These are phyloP conservation scores for Solanum appendiculatum DNA, from an alignment of 257 asterid species.

Conservation along the genomic window DNA sequence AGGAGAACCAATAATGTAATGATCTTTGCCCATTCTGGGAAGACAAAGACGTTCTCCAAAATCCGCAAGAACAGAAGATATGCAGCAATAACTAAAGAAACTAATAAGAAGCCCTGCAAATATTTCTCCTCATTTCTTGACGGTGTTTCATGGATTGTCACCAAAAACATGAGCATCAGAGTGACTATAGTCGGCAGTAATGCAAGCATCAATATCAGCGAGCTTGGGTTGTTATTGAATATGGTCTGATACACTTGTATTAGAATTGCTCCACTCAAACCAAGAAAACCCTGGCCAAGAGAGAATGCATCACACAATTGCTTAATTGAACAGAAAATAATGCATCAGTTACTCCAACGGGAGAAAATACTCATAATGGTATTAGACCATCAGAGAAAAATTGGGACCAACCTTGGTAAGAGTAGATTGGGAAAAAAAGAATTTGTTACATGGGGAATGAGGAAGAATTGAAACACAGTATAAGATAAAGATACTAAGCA, in stretches of 20 bases:
- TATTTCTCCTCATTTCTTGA: conserved; percentile 33
- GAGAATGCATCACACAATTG: not conserved
- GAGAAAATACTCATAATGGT: not conserved
- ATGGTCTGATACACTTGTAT: conserved; percentile 67
- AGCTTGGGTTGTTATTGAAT: conserved; percentile 59
- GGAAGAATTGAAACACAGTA: not conserved
- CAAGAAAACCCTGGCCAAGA: conserved; percentile 74
- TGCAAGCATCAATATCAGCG: conserved; percentile 71
- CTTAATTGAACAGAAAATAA: not conserved
- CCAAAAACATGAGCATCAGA: conserved; percentile 59
- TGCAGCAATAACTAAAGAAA: conserved; percentile 48
- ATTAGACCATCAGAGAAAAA: not conserved
- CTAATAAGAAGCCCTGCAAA: conserved; percentile 50
- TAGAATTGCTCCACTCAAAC: conserved; percentile 85
- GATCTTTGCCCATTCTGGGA: conserved; percentile 38
- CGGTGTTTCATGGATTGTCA: conserved; percentile 31
- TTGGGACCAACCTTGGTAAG: not conserved
- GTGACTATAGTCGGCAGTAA: conserved; percentile 50
- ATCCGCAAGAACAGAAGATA: conserved; percentile 60
- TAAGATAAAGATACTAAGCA: not conserved
- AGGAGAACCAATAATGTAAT: conserved; percentile 42
- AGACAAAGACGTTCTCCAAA: conserved; percentile 26
- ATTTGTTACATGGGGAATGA: not conserved
- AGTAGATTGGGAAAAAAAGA: not conserved
- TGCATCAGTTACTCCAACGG: not conserved